Base-by-base conservation (phyloP, 495 filamentous ascomycete genomes). In the Mytilinidion resinicola region DNA sequence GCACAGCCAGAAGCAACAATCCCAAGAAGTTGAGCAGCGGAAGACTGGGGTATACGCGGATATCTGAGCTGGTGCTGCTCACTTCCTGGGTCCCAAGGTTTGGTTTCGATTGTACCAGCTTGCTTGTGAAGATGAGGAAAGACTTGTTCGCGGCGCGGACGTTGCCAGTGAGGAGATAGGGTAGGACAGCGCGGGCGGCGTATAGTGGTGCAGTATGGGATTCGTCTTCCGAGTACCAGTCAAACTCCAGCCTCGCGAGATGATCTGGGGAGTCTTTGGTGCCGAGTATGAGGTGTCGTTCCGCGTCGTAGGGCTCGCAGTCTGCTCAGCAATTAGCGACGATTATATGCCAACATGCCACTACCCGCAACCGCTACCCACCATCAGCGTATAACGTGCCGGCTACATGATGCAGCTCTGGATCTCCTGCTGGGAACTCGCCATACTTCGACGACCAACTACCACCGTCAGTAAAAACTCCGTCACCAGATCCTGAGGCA, bases 11-110 rank as follows among this genome's bases (percentile, higher is more conserved):
- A 15, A 97, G 73, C 57, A 99, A 72, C 65, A 97, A 73, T 37
- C 81, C 86, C 37, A 97, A 76, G 75, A 97, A 97, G 71, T 99
- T 99, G 55, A 99, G 77, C 61, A 97, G 78, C 51, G 93, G 93
- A 56, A 98, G 75, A 60, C 80, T 84, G 1, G 95, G 90, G 71
- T 90, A 96, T 53, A 97, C 82, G 48, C 87, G 84, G 57, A 89
- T 71, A 59, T 96, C 90, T 36, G 84, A 80, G 59, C 75, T 82
- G 38, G 82, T 75, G 55, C 84, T 89, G 75, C 85, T 89, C 60
- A 96, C 85, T 62, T 90, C 84, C 72, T 96, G 91, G 12, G 87
- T 82, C 25, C 74, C 78, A 19, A 96, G 82, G 35, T 78, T 78
- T 38, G 80, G 74, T 55, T 88, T 90, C n/a, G 83, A 79, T 30